Evolutionary conservation across 148 eudicot species (phyloP).

Genomic region (Silene latifolia): DNA sequence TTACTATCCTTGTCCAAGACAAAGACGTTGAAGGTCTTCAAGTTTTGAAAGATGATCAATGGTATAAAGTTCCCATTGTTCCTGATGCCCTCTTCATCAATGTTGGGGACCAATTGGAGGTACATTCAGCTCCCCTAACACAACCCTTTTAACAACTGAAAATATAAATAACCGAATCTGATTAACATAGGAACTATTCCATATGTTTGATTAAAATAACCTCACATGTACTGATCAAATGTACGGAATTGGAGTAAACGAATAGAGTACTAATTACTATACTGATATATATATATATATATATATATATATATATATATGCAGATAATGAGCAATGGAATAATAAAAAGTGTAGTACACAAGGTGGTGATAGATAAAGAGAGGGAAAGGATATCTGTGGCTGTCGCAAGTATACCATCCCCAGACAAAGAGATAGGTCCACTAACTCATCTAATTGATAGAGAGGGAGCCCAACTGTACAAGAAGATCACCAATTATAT

Average conservation of each 20-base stretch:
- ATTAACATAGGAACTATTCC: too few relatives aligned
- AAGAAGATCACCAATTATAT: constrained; percentile 29
- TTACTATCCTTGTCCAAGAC: constrained; percentile 48
- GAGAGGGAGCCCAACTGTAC: constrained; percentile 30
- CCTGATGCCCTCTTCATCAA: constrained; percentile 40
- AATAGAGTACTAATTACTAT: too few relatives aligned
- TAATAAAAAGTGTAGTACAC: constrained; percentile 39
- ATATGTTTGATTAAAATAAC: too few relatives aligned
- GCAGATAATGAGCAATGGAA: constrained; percentile 45
- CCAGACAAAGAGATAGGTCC: constrained; percentile 31
- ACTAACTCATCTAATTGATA: constrained; percentile 18
- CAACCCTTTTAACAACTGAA: too few relatives aligned
- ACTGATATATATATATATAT: background rate
- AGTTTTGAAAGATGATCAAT: constrained; percentile 34
- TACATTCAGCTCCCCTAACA: constrained; percentile 2
- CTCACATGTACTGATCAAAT: background rate
- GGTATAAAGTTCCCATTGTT: constrained; percentile 37
- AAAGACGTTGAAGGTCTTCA: constrained; percentile 48
- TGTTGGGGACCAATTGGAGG: constrained; percentile 49
- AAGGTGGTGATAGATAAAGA: constrained; percentile 30
- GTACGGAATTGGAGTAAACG: background rate
- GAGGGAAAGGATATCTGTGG: constrained; percentile 34
- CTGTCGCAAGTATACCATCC: constrained; percentile 12
- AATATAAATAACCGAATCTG: too few relatives aligned
- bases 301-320: too few relatives aligned